Evolutionary conservation across 2,329 filamentous ascomycete genomes (phyloP), one percentile per base, ranked within the genome.

Genomic region (Ustulina deusta): DNA sequence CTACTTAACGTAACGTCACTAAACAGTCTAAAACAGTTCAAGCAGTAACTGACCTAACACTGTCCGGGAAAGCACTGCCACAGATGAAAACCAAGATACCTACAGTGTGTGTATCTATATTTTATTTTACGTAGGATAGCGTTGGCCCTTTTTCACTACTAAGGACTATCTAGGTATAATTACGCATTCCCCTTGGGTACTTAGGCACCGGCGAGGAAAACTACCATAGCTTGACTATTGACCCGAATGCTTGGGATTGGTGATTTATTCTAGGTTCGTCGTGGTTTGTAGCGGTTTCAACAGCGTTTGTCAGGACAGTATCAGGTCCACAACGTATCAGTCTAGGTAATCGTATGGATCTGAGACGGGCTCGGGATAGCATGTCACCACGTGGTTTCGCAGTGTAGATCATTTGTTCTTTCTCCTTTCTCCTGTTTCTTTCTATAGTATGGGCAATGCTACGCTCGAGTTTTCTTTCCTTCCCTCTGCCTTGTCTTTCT

Each of bases 381-480:
- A 56, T 48, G 66, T 40, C 48, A 54, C 58, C 59, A 55, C 59
- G 52, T 61, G 66, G 63, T 66, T 69, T 66, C 59, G 62, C 59
- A 66, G 34, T 22, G 51, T 66, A 51, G 46, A 62, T 62, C 38
- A 46, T 29, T 63, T 40, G 52, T 52, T 55, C 34, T 65, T 56
- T 61, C 20, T 54, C 20, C 29, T 48, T 60, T 60, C 42, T 27
- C 22, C 13, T 55, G 32, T 7, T 13, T 54, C 34, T 40, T 56
- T 9, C 34, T 29, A 25, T 13, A 32, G 27, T 25, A n/a, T 17
- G 25, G 25, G 22, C 17, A 22, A 15, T 40, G 3, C 13, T 40
- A 40, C 38, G 9, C 38, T 40, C 38, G 38, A 13, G 38, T 49
- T 49, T 10, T 46, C 22, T 11, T 15, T 27, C 25, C 22, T 13